Conservation (phyloP, 352 stramenopile species). For the Globisporangium iwayamae region DNA sequence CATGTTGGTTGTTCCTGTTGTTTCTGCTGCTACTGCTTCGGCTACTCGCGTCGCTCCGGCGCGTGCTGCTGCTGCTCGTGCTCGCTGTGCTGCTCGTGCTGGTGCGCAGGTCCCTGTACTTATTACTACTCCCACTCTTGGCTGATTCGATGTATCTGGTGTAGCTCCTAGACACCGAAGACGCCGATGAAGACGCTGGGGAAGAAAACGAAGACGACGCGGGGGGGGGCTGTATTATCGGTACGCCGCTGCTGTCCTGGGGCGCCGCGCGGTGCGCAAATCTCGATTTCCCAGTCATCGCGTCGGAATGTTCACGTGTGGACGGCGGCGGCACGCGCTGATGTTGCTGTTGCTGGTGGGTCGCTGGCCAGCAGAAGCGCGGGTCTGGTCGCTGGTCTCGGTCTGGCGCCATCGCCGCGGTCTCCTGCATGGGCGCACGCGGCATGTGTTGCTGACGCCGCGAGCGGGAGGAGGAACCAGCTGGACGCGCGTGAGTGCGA, state of each 20-base stretch:
- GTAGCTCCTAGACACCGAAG: conserved; percentile 3
- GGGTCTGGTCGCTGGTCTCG: neutral
- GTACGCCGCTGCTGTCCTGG: neutral
- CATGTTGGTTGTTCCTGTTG: neutral
- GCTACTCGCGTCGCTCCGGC: conserved; percentile 7
- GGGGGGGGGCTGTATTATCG: neutral
- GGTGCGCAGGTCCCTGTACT: conserved; percentile 10
- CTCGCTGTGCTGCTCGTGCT: conserved; percentile 17
- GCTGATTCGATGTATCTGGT: conserved; percentile 10
- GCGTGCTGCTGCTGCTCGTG: conserved; percentile 20
- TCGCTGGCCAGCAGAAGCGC: conserved; percentile 1
- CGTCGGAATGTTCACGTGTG: conserved; percentile 8
- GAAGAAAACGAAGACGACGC: neutral
- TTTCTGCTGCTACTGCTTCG: neutral
- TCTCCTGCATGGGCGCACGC: neutral
- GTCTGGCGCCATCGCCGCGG: neutral
- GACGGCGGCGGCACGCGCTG: neutral
- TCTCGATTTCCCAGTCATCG: conserved; percentile 6
- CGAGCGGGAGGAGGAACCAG: neutral
- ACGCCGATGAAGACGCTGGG: neutral
- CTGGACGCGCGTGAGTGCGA: neutral
- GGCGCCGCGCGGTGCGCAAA: neutral
- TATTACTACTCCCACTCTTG: conserved; percentile 5
- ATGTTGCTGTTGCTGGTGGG: neutral
- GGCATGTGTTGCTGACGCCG: conserved; percentile 13